A percentile compares a stretch with the other conserved stretches of the same genome.
These are phyloP conservation scores for Hammondia hammondi DNA, from an alignment of 169 alveolate species.

Conservation along the genomic window DNA sequence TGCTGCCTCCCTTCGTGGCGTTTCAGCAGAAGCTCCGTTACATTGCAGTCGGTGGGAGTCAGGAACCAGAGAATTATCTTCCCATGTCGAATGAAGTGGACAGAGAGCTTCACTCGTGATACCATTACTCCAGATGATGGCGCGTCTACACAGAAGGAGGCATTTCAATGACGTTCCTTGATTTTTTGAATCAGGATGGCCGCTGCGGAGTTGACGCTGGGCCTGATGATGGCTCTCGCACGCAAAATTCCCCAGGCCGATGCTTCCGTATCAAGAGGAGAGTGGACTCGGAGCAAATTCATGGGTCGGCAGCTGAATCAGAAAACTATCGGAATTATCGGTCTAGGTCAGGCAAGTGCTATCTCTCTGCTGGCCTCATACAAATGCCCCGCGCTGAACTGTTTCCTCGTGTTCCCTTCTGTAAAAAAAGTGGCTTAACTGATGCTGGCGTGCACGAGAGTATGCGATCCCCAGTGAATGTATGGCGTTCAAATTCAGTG, in stretches of 20 bases:
- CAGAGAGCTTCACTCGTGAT: too few species aligned
- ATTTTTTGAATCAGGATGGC: neutral
- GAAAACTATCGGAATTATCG: conserved; percentile 56
- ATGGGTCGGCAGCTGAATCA: conserved; percentile 42
- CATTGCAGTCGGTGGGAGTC: too few species aligned
- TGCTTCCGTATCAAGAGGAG: conserved; percentile 14
- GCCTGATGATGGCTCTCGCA: conserved; percentile 52
- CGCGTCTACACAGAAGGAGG: neutral
- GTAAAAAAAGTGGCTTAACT: too few species aligned
- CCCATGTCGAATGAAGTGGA: too few species aligned
- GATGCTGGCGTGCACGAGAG: too few species aligned
- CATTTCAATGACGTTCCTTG: neutral
- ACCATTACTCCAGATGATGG: too few species aligned
- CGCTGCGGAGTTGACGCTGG: conserved; percentile 64
- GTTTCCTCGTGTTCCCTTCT: too few species aligned
- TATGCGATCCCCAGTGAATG: too few species aligned
- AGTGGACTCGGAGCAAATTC: conserved; percentile 52
- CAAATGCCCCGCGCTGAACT: too few species aligned
- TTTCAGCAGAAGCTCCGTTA: neutral
- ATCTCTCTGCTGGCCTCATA: too few species aligned
- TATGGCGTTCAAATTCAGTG: too few species aligned
- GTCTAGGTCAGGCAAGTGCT: conserved; percentile 47
- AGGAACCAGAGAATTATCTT: too few species aligned
- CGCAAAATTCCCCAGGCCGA: conserved; percentile 56
- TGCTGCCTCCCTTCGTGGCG: neutral